Percentiles rank a stretch among this genome's conserved stretches.
These are phyloP conservation scores for Podila clonocystis DNA, from an alignment of 192 early-diverging fungal species.

Conservation along the genomic window DNA sequence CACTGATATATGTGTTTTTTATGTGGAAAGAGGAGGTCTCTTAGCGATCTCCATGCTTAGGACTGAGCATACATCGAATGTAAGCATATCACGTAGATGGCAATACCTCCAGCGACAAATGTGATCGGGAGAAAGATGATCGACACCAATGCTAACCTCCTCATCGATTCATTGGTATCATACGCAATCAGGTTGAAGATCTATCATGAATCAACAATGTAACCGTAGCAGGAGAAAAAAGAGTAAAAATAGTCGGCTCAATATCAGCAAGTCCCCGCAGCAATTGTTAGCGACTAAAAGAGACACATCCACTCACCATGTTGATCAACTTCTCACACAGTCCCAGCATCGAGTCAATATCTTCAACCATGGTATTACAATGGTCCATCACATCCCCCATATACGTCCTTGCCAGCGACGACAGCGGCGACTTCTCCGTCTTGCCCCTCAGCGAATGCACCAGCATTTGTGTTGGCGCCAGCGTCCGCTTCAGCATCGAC, in stretches of 20 bases:
- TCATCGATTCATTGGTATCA: conserved; percentile 54
- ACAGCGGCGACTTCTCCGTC: conserved; percentile 24
- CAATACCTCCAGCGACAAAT: conserved; percentile 56
- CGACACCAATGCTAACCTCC: conserved; percentile 22
- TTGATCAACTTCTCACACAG: conserved; percentile 54
- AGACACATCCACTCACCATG: conserved; percentile 34
- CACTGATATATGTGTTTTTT: neutral
- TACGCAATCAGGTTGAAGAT: conserved; percentile 52
- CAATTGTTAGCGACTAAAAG: too few species aligned
- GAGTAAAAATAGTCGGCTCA: neutral
- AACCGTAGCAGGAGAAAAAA: neutral
- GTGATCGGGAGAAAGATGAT: conserved; percentile 60
- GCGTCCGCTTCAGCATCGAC: conserved; percentile 35
- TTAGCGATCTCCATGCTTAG: neutral
- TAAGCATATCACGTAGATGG: neutral
- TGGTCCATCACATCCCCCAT: conserved; percentile 56
- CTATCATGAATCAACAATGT: conserved; percentile 5
- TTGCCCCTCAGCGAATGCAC: conserved; percentile 31
- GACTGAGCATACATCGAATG: neutral
- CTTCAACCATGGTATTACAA: conserved; percentile 51
- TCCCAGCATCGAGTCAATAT: conserved; percentile 43
- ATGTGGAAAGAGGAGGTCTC: conserved; percentile 4
- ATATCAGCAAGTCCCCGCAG: neutral
- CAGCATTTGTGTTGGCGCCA: conserved; percentile 51
- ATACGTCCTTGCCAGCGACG: conserved; percentile 31